Percentiles rank a stretch among this genome's conserved stretches.
These are phyloP conservation scores for Laburnicola sp. DNA, from an alignment of 2,329 filamentous ascomycete species.

Conservation along the genomic window DNA sequence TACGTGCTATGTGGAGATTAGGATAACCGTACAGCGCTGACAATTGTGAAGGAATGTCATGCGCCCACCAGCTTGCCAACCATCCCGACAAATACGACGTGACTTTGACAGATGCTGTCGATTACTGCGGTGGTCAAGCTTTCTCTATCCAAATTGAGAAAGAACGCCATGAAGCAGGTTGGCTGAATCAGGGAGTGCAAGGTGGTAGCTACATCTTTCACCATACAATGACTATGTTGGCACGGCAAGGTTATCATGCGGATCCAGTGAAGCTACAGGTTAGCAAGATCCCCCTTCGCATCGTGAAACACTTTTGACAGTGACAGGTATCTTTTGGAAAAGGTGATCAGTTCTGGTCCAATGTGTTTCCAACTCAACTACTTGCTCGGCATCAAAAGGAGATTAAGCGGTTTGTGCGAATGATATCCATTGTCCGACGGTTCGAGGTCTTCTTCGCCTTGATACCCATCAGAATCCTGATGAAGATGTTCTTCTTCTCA, in stretches of 20 bases:
- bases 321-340: slow-evolving; percentile 63
- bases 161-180: slow-evolving; percentile 59
- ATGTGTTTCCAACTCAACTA: slow-evolving; percentile 64
- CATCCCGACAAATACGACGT: slow-evolving; percentile 68
- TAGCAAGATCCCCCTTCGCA: slow-evolving; percentile 1
- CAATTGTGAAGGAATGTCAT: slow-evolving; percentile 58
- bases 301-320: slow-evolving; percentile 4
- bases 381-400: slow-evolving; percentile 60
- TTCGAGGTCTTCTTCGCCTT: slow-evolving; percentile 64
- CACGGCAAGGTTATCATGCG: slow-evolving; percentile 58
- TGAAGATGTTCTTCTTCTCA: slow-evolving; percentile 69
- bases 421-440: slow-evolving; percentile 61
- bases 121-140: slow-evolving; percentile 64
- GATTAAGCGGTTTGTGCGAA: slow-evolving; percentile 57
- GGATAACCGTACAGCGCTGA: not conserved
- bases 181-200: slow-evolving; percentile 66
- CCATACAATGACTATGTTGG: slow-evolving; percentile 70
- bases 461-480: slow-evolving; percentile 64
- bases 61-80: slow-evolving; percentile 67
- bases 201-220: slow-evolving; percentile 68
- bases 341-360: slow-evolving; percentile 66
- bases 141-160: slow-evolving; percentile 62
- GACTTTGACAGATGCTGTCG: slow-evolving; percentile 57
- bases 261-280: slow-evolving; percentile 62
- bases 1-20: slow-evolving; percentile 13